Evolutionary conservation across 83 land plant species (phyloP), one percentile per base, ranked within the genome.

Genomic region (Picea abies): DNA sequence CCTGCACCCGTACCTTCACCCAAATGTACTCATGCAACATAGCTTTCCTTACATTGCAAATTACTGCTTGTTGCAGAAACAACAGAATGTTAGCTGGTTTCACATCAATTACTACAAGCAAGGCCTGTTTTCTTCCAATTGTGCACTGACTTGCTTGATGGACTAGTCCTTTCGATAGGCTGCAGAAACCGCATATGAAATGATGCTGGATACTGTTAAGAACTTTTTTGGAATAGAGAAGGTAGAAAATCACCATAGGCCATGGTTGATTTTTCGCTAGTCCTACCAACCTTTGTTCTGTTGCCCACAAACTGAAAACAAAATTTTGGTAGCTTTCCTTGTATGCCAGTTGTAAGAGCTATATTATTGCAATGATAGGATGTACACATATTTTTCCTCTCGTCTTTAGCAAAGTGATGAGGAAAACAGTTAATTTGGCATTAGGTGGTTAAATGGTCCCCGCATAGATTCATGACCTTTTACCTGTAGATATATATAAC

Each of bases 391-490:
- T 20, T 35, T 70, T 41, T 41, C 14, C 56, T 44, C 44, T 49
- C 44, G 20, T 72, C 52, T 72, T 72, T 72, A 72, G 76, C 76
- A 72, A 49, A 20, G 25, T 44, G n/a, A 72, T 41, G 76, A 72
- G 76, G 52, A 72, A 32, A 72, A 3, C 76, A 72, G n/a, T 72
- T 10, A 20, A 58, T 72, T 39, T 72, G 52, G 26, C 76, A 72
- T 44, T 72, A 44, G 76, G 76, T 72, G 76, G 76, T 8, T 11
- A 72, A 39, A 23, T 8, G 76, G 49, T 20, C 52, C 52, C 76
- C 20, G 9, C 49, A 22, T 47, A 44, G 35, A n/a, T 49, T 49
- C 52, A 49, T 8, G 56, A 72, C 37, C 56, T 39, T 41, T 39
- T 6, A 20, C 58, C 76, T 35, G 7, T 23, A 22, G 10, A 72